phyloP scores from a whole-genome alignment of 2,329 filamentous ascomycete species.

The Aspergillus proliferans region DNA sequence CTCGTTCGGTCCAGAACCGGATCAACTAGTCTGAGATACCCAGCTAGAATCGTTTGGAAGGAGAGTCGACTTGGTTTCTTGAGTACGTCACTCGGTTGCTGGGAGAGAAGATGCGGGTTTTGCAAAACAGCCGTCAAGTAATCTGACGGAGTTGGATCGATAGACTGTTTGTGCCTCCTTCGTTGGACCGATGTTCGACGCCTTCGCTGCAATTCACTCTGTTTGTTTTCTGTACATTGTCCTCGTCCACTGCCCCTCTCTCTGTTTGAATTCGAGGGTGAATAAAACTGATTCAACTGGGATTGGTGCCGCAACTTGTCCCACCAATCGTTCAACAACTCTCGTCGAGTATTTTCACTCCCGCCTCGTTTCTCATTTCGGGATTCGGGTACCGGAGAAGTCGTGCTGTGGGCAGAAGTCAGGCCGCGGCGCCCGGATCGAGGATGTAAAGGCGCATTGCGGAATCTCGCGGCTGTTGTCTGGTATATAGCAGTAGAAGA shows the following conservation, averaged over 20 bases:
- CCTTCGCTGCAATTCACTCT: not conserved
- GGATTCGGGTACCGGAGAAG: not conserved
- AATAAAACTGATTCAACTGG: constrained; percentile 8
- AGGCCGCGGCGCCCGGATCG: constrained; percentile 1
- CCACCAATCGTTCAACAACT: constrained; percentile 8
- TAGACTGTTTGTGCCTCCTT: not conserved
- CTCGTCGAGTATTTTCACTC: constrained; percentile 4
- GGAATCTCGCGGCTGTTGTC: not conserved
- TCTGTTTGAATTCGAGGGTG: not conserved
- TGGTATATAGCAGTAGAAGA: not conserved
- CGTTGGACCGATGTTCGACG: not conserved
- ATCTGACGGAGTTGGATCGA: constrained; percentile 22
- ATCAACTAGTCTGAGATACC: constrained; percentile 33
- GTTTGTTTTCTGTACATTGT: not conserved
- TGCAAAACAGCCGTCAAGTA: constrained; percentile 26
- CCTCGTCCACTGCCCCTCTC: not conserved
- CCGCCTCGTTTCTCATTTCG: not conserved
- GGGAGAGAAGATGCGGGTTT: constrained; percentile 3
- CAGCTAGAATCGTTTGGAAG: constrained; percentile 32
- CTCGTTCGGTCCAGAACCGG: constrained; percentile 16
- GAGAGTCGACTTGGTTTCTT: constrained; percentile 13
- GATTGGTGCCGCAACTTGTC: constrained; percentile 9
- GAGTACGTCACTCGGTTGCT: not conserved
- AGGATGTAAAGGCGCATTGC: constrained; percentile 4
- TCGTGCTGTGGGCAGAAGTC: constrained; percentile 1